These are phyloP conservation scores for Acanthamoeba triangularis DNA, from an alignment of 208 protist species.

Conservation along the genomic window DNA sequence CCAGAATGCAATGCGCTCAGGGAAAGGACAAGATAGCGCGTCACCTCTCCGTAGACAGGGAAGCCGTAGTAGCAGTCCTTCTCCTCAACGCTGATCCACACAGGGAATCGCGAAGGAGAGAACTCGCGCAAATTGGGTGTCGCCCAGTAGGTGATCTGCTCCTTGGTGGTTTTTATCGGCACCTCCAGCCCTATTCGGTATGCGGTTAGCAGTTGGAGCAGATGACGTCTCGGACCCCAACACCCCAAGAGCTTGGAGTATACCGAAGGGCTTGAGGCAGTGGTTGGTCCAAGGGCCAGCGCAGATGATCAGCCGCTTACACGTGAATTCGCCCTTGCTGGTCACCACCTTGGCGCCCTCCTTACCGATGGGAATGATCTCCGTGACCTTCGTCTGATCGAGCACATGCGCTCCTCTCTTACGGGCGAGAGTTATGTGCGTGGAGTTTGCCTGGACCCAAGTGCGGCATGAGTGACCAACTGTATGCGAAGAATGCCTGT, in stretches of 20 bases:
- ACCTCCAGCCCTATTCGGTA: constrained; percentile 6
- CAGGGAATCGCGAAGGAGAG: constrained; percentile 28
- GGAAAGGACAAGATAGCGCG: no score
- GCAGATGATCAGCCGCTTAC: constrained; percentile 53
- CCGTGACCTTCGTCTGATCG: constrained; percentile 18
- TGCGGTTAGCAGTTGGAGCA: no score
- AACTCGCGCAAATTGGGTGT: constrained; percentile 61
- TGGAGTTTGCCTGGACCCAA: constrained; percentile 33
- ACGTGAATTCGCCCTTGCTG: constrained; percentile 54
- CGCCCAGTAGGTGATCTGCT: constrained; percentile 72
- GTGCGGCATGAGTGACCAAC: not conserved
- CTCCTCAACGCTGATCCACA: constrained; percentile 65
- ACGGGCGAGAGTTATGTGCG: constrained; percentile 55
- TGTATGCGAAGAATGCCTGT: not conserved
- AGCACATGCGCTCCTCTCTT: constrained; percentile 24
- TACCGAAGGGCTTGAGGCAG: constrained; percentile 53
- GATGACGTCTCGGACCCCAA: no score
- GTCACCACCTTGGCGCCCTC: constrained; percentile 58
- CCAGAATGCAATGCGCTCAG: not conserved
- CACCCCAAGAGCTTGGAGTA: not conserved
- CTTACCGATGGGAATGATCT: constrained; percentile 32
- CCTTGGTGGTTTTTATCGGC: constrained; percentile 57
- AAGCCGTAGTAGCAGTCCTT: constrained; percentile 76
- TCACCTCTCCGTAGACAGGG: constrained; percentile 65
- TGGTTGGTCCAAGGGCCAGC: constrained; percentile 63